These are phyloP conservation scores for Apiotrichum montevideense DNA, from an alignment of 1,284 basidiomycete genomes.

Conservation along the genomic window DNA sequence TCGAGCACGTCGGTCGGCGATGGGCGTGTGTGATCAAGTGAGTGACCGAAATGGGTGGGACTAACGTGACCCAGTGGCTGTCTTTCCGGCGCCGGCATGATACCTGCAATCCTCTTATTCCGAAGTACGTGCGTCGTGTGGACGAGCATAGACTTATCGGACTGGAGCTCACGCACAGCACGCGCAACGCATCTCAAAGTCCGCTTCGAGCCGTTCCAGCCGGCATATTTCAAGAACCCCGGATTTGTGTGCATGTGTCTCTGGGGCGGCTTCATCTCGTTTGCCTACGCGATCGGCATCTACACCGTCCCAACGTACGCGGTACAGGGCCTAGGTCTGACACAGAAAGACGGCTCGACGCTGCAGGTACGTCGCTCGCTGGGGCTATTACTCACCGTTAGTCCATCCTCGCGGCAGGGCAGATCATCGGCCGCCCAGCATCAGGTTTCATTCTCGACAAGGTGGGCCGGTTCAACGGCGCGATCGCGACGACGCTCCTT, in stretches of 20 bases:
- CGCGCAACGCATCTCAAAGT: constrained; percentile 23
- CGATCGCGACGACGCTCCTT: constrained; percentile 41
- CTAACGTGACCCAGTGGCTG: constrained; percentile 37
- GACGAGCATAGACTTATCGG: too few relatives aligned
- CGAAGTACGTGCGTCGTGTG: not conserved
- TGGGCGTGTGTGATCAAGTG: constrained; percentile 30
- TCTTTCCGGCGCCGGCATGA: constrained; percentile 38
- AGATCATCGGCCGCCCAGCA: constrained; percentile 47
- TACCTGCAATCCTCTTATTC: constrained; percentile 36
- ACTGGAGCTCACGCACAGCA: constrained; percentile 11
- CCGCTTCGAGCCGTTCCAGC: constrained; percentile 26
- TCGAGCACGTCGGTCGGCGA: constrained; percentile 34
- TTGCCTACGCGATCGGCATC: constrained; percentile 48
- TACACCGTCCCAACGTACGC: constrained; percentile 48
- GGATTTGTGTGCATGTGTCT: constrained; percentile 36
- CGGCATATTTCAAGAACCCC: constrained; percentile 27
- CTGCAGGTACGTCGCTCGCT: constrained; percentile 16
- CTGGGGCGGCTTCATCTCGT: constrained; percentile 30
- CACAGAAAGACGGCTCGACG: constrained; percentile 46
- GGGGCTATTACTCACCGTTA: constrained; percentile 14
- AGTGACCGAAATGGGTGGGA: not conserved
- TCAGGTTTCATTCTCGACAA: constrained; percentile 43
- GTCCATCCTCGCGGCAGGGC: constrained; percentile 47
- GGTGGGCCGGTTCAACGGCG: constrained; percentile 47
- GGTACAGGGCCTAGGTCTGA: constrained; percentile 41